Evolutionary conservation across 176 grass and related monocot species (phyloP), one percentile per base, ranked within the genome.

Genomic region (Ananas comosus): DNA sequence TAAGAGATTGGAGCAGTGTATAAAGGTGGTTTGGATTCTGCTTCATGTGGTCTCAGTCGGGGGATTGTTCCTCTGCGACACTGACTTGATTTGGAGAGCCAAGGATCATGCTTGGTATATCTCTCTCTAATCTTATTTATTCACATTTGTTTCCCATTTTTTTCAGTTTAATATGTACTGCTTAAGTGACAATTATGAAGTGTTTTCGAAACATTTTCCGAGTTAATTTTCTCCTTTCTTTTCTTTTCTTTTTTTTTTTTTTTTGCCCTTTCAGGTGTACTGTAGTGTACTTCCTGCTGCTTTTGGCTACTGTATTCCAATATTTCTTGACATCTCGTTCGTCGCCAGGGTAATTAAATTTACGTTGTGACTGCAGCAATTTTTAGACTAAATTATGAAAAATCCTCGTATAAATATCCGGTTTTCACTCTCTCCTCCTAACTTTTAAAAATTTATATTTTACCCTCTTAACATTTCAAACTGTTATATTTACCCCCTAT

Each of bases 251-350:
- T 72, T 42, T 0, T 64, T 64, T 21, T 16, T 73, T 48, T 12
- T 16, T 65, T 66, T 12, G n/a, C 52, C 63, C 23, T 53, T 81
- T 76, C 68, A 83, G 80, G 80, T 77, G 67, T 21, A 67, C 74
- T 54, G 80, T 63, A 21, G 24, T 76, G 54, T 82, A 71, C n/a
- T 51, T 76, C 63, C 14, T 53, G 51, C 27, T 82, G 50, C 70
- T 76, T 75, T 23, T 76, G 80, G 80, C 66, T 49, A 74, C 80
- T 23, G 28, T 76, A 12, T 7, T 82, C 54, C 80, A 82, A 68
- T 82, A 82, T 71, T 71, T 82, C 57, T 71, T 76, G 33, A 66
- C 69, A 47, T 71, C 66, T 54, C 65, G 9, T 42, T 82, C 80
- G 23, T 82, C 72, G 24, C 80, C 80, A 22, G 80, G 80, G 80